Base-by-base conservation (phyloP, 805 yeast genomes). In the Blastobotrys americana region DNA sequence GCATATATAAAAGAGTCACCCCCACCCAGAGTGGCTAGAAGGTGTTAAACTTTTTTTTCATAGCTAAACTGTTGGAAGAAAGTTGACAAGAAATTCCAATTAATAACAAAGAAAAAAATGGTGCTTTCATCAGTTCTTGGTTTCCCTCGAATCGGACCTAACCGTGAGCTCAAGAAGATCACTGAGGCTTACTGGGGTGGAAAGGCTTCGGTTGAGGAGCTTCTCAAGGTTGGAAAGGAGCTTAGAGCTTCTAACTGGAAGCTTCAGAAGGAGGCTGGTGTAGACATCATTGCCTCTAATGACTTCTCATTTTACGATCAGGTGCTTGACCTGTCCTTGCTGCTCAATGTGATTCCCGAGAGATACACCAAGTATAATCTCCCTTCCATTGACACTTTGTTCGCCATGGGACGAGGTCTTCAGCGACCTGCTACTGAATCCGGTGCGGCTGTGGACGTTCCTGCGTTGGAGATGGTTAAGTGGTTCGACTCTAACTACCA, bases 401-500 rank as follows among this genome's bases (percentile, higher is more conserved):
- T 93, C 69, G 98, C 98, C 65, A 93, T 93, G 97, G 98, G 97
- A 73, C 88, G 98, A 80, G 98, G 98, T 82, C 78, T 93, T 69
- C 98, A 93, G 77, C 86, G 93, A 75, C 82, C 84, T 71, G 95
- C 95, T 56, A 84, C 94, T 56, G 95, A 83, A 59, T 65, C 88
- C 56, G 68, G 80, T 51, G 77, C 82, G 60, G 95, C 95, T 58
- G 96, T 93, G 59, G 98, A 93, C 71, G 98, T 93, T 51, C 90
- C 97, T 53, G 98, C 98, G 61, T 78, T 87, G 68, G 72, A 93
- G 80, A 93, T 93, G 98, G 98, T 93, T 60, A 93, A 93, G 78
- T 93, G 98, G 98, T 93, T 93, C 62, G 98, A 93, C 73, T 85
- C 97, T 55, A 93, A 93, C 87, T 93, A 93, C 86, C 98, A 93